Conservation (phyloP, 192 early-diverging fungal genomes). For the Entomortierella parvispora region DNA sequence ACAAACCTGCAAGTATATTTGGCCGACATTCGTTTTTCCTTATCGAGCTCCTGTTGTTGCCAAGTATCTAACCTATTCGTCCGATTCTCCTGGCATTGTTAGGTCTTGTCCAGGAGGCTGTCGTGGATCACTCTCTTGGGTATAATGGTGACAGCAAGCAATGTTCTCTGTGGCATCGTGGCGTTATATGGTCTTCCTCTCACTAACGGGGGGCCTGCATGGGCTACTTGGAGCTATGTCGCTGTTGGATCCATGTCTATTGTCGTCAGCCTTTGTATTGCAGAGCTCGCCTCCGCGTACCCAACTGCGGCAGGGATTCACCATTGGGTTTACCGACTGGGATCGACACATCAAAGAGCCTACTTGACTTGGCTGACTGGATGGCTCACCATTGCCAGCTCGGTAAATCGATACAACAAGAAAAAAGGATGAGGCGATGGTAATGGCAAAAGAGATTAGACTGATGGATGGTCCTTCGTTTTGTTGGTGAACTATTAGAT, state of each 20-base stretch:
- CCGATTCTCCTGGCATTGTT: neutral
- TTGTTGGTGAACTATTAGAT: too few relatives aligned
- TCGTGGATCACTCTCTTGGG: conserved; percentile 18
- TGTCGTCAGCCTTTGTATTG: conserved; percentile 29
- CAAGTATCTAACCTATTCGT: neutral
- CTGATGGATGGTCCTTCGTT: neutral
- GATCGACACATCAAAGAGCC: conserved; percentile 5
- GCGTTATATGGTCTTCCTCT: conserved; percentile 30
- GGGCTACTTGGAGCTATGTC: conserved; percentile 42
- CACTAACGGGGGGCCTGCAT: conserved; percentile 39
- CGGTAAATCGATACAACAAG: conserved; percentile 12
- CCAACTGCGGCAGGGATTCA: conserved; percentile 35
- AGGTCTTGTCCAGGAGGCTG: conserved; percentile 39
- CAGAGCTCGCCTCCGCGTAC: conserved; percentile 41
- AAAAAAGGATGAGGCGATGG: neutral
- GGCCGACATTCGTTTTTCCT: neutral
- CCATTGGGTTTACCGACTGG: conserved; percentile 39
- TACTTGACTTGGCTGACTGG: conserved; percentile 43
- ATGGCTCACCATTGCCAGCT: conserved; percentile 31
- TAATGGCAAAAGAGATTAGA: neutral
- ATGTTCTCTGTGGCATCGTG: conserved; percentile 27
- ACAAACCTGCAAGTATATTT: conserved; percentile 26
- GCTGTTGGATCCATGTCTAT: conserved; percentile 31
- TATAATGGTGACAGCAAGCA: conserved; percentile 18
- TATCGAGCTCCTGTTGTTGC: neutral